These are phyloP conservation scores for Ormosia semicastrata DNA, from an alignment of 306 rosid species.

Conservation along the genomic window DNA sequence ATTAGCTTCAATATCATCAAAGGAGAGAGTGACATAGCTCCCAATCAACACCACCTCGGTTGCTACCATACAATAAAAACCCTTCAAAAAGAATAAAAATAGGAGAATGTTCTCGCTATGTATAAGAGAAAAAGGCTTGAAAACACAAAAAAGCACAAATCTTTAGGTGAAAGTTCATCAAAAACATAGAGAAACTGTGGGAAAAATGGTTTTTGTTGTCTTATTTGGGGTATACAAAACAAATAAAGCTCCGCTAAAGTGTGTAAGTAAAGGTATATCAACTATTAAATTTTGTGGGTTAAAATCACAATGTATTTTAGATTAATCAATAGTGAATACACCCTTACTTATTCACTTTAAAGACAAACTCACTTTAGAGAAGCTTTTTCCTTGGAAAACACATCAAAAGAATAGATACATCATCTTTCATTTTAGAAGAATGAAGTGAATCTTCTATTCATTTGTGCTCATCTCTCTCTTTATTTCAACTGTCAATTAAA, in stretches of 20 bases:
- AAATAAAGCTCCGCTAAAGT: too few species aligned
- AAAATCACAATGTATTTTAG: too few species aligned
- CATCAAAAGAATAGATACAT: slow-evolving; percentile 27
- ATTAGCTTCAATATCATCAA: background rate
- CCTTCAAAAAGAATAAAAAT: background rate
- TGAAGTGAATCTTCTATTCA: background rate
- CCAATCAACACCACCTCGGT: slow-evolving; percentile 66
- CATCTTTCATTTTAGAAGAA: slow-evolving; percentile 53
- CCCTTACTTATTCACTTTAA: too few species aligned
- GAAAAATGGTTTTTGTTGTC: background rate
- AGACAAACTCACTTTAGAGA: too few species aligned
- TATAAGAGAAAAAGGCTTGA: too few species aligned
- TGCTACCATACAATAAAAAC: slow-evolving; percentile 29
- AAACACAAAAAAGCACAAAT: slow-evolving; percentile 17
- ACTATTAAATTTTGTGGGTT: too few species aligned
- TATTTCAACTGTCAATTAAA: too few species aligned
- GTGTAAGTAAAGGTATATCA: too few species aligned
- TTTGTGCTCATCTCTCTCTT: background rate
- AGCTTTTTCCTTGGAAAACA: background rate
- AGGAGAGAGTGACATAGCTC: slow-evolving; percentile 35
- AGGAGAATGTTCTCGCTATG: too few species aligned
- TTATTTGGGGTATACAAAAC: background rate
- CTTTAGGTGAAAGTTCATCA: background rate
- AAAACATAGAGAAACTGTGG: background rate
- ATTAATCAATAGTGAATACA: too few species aligned